Conservation (phyloP, 768 basidiomycete species). For the Suillus lakei region DNA sequence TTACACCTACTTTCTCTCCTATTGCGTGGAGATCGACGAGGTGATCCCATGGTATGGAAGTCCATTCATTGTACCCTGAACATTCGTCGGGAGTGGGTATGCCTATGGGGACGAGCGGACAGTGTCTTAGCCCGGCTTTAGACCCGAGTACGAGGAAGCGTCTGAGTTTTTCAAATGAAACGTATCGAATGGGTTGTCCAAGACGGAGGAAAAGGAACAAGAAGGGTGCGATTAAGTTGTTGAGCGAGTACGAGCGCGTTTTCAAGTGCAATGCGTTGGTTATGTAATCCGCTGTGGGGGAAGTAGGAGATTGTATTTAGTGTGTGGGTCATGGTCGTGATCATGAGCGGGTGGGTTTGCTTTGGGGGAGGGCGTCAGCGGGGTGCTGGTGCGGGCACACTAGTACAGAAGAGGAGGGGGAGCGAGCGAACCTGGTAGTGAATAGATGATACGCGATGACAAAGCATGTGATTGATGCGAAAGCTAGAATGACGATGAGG, state of each 20-base stretch:
- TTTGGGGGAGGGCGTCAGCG: slow-evolving; percentile 37
- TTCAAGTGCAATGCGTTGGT: slow-evolving; percentile 85
- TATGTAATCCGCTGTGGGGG: slow-evolving; percentile 86
- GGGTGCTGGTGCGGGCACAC: slow-evolving; percentile 7
- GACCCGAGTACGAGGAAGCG: slow-evolving; percentile 50
- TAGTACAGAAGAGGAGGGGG: slow-evolving; percentile 13
- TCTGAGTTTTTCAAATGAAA: slow-evolving; percentile 54
- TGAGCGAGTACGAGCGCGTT: slow-evolving; percentile 78
- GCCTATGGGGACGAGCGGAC: slow-evolving; percentile 41
- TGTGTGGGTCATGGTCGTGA: too few species aligned
- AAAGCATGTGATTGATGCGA: slow-evolving; percentile 58
- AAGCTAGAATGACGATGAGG: slow-evolving; percentile 50
- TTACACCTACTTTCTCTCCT: slow-evolving; percentile 2
- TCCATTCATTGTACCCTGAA: slow-evolving; percentile 60
- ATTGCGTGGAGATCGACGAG: slow-evolving; percentile 59
- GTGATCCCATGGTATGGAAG: slow-evolving; percentile 72
- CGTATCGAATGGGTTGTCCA: slow-evolving; percentile 67
- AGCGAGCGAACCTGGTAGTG: slow-evolving; percentile 53
- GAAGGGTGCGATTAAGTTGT: slow-evolving; percentile 75
- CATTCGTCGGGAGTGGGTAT: slow-evolving; percentile 58
- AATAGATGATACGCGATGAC: slow-evolving; percentile 67
- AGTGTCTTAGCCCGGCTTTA: slow-evolving; percentile 59
- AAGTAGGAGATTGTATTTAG: slow-evolving; percentile 73
- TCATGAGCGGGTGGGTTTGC: slow-evolving; percentile 31
- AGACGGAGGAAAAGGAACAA: slow-evolving; percentile 78